Evolutionary conservation across 345 rosid genomes (phyloP).

Genomic region (Brassica carinata): DNA sequence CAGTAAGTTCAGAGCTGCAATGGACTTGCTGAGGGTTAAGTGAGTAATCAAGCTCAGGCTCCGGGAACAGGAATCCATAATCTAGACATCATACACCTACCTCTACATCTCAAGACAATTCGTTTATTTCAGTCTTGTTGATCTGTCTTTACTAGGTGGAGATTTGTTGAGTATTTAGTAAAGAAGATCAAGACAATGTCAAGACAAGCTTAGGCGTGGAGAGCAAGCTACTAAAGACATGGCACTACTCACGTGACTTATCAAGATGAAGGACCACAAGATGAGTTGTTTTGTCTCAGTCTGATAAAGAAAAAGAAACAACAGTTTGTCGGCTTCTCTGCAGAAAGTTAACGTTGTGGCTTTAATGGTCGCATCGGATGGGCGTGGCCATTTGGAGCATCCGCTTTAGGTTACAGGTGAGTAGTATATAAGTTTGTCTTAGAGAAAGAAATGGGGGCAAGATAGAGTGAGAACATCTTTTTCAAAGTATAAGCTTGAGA

Average conservation of each 20-base stretch:
- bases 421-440: neutral
- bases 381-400: neutral
- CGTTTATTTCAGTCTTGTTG: neutral
- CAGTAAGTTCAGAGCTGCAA: neutral
- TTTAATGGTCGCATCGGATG: neutral
- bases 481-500: neutral
- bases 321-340: neutral
- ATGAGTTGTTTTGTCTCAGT: too few species aligned
- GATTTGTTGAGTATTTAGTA: neutral
- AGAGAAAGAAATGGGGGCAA: neutral
- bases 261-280: too few species aligned
- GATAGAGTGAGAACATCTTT: neutral
- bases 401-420: neutral
- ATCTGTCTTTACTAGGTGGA: neutral
- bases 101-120: neutral
- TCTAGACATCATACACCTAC: neutral
- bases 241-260: neutral
- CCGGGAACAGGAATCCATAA: neutral
- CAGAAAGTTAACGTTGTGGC: neutral
- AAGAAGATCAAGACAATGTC: neutral
- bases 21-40: neutral
- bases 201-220: neutral
- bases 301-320: too few species aligned
- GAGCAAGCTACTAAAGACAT: neutral
- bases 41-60: neutral